Evolutionary conservation across 2,329 filamentous ascomycete species (phyloP), one percentile per base, ranked within the genome.

Genomic region (Xylariaceae sp.): DNA sequence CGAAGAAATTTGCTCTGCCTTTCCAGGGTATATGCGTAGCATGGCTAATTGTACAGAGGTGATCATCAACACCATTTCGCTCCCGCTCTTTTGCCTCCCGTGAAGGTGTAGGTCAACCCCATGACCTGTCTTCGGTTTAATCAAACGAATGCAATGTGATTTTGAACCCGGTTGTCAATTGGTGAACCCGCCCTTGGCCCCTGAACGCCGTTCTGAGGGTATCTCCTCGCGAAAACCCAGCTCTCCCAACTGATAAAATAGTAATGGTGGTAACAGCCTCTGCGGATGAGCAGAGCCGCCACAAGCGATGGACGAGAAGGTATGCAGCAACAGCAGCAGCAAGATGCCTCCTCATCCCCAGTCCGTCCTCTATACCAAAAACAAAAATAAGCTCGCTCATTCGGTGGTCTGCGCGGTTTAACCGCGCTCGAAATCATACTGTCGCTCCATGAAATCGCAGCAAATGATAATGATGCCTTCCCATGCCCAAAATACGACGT

Each of bases 141-240:
- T 30, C 42, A 24, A 38, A 15, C 41, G 37, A 37, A 49, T 44
- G 38, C 33, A 47, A 47, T 38, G 41, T 49, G 39, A 33, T 40
- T 39, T 40, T 19, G 44, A 30, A 33, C 26, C 19, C n/a, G 22
- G 22, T 11, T 11, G 19, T 11, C 17, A 38, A 24, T 28, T 32
- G 35, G 13, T 40, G 11, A 26, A 26, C 18, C 34, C 42, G 17
- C 39, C 47, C 22, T 29, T 52, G 42, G 51, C 47, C 49, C 54
- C 54, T 35, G 26, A 60, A 60, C 56, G 56, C 56, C 56, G 42
- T 54, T 51, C 48, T 55, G 54, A 57, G 53, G 56, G 56, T 60
- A 57, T 59, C 53, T 55, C 56, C 55, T 58, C 56, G 48, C 44
- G 42, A 42, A 26, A 45, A 44, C 36, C 42, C 40, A 43, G 24